Conservation (phyloP, 225 moss, liverwort and hornwort species). For the Neckera pumila region DNA sequence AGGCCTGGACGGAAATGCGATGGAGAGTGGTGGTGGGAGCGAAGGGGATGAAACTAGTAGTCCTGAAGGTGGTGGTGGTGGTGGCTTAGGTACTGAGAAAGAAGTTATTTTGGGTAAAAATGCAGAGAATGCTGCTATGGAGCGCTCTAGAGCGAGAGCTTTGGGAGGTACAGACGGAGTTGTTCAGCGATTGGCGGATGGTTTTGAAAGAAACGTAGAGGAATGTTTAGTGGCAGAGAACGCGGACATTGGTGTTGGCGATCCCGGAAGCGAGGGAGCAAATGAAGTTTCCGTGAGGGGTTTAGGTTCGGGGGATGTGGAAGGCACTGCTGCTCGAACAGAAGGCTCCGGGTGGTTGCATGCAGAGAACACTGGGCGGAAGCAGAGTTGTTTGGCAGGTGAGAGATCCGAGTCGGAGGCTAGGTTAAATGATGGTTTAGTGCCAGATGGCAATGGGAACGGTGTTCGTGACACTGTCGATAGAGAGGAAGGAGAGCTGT, state of each 20-base stretch:
- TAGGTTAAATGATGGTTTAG: background rate
- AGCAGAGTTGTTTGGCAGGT: background rate
- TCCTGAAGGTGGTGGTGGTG: constrained; percentile 2
- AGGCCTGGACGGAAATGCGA: background rate
- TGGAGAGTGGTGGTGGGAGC: constrained; percentile 12
- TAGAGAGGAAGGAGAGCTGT: constrained; percentile 49
- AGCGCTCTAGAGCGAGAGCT: background rate
- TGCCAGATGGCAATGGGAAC: background rate
- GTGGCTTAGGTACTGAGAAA: background rate
- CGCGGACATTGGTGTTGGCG: background rate
- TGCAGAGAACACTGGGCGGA: background rate
- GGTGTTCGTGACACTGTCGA: constrained; percentile 1
- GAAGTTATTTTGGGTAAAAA: background rate
- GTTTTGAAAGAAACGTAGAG: background rate
- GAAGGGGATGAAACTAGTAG: constrained; percentile 17
- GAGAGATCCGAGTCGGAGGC: constrained; percentile 2
- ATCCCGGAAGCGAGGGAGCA: background rate
- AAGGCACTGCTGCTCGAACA: constrained; percentile 3
- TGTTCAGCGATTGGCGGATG: background rate
- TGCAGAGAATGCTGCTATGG: background rate
- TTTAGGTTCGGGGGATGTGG: background rate
- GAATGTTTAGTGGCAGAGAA: background rate
- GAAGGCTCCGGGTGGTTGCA: constrained; percentile 23
- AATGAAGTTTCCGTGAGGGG: background rate
- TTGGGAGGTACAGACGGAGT: background rate